Percentiles rank a stretch among this genome's conserved stretches.
Evolutionary conservation across 352 stramenopile genomes (phyloP).

Genomic region (Phytopythium chamaehyphon): DNA sequence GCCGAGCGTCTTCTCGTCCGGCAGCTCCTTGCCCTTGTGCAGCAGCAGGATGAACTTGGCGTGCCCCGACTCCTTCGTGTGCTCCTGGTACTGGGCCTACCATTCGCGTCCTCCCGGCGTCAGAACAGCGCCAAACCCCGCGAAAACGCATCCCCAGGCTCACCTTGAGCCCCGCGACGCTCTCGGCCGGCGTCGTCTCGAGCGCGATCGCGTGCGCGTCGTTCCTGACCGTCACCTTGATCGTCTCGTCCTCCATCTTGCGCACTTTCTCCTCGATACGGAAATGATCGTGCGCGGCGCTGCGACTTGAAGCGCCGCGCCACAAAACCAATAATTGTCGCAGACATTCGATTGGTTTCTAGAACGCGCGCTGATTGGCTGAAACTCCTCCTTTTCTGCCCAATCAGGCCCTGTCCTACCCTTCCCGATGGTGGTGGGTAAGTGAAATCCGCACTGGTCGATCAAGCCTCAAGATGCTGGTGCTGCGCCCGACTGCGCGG

Average conservation of each 20-base stretch:
- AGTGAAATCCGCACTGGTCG: too few relatives aligned
- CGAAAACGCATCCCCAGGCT: background rate
- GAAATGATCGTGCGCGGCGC: too few relatives aligned
- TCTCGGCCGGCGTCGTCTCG: slow-evolving; percentile 66
- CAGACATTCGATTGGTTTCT: slow-evolving; percentile 3
- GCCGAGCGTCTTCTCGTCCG: slow-evolving; percentile 82
- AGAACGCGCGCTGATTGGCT: background rate
- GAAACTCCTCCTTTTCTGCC: background rate
- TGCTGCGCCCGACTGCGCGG: slow-evolving; percentile 34
- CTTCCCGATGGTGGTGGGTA: background rate
- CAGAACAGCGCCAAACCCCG: too few relatives aligned
- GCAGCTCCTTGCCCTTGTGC: slow-evolving; percentile 82
- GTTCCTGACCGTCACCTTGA: slow-evolving; percentile 83
- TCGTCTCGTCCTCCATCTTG: slow-evolving; percentile 26
- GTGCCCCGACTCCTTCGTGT: slow-evolving; percentile 53
- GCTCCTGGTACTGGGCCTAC: slow-evolving; percentile 72
- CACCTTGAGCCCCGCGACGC: slow-evolving; percentile 76
- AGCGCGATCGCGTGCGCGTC: slow-evolving; percentile 62
- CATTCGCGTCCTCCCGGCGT: background rate
- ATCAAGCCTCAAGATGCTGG: slow-evolving; percentile 45
- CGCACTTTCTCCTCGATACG: background rate
- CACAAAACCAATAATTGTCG: background rate
- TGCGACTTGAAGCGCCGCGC: background rate
- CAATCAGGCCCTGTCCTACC: background rate
- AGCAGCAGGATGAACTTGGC: slow-evolving; percentile 80